Evolutionary conservation across 2,329 filamentous ascomycete genomes (phyloP).

Genomic region (Fusarium oxysporum): DNA sequence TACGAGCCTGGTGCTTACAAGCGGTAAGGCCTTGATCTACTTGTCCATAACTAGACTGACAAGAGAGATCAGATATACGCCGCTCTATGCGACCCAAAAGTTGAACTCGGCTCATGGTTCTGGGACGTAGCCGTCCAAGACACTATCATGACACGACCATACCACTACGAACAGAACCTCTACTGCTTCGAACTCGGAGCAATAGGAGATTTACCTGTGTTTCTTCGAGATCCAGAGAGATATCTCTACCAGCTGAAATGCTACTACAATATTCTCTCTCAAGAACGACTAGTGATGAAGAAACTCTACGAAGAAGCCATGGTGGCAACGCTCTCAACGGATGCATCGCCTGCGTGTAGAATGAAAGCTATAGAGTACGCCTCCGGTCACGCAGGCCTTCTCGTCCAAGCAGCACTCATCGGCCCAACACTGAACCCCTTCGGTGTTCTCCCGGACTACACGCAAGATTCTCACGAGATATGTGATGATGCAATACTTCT

Average conservation of each 20-base stretch:
- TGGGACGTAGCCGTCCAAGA: slow-evolving; percentile 19
- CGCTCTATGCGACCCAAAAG: slow-evolving; percentile 1
- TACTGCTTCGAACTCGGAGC: slow-evolving; percentile 17
- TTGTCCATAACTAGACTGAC: neutral
- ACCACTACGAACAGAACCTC: slow-evolving; percentile 4
- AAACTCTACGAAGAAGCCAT: neutral
- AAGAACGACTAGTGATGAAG: neutral
- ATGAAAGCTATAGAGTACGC: slow-evolving; percentile 6
- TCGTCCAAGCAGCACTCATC: slow-evolving; percentile 8
- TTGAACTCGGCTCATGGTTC: slow-evolving; percentile 25
- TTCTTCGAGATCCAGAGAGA: slow-evolving; percentile 16
- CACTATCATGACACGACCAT: slow-evolving; percentile 4
- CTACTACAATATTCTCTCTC: slow-evolving; percentile 9
- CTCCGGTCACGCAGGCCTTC: slow-evolving; percentile 2
- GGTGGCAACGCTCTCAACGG: neutral
- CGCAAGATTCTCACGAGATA: neutral
- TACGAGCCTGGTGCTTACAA: slow-evolving; percentile 19
- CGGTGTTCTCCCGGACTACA: neutral
- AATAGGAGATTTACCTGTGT: slow-evolving; percentile 13
- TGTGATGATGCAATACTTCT: slow-evolving; percentile 12
- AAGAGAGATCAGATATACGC: neutral
- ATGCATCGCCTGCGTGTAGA: neutral
- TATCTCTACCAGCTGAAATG: slow-evolving; percentile 27
- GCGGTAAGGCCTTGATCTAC: neutral
- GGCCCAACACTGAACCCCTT: slow-evolving; percentile 10